Evolutionary conservation across 148 eudicot genomes (phyloP), one percentile per base, ranked within the genome.

Genomic region (Pharnaceum exiguum): DNA sequence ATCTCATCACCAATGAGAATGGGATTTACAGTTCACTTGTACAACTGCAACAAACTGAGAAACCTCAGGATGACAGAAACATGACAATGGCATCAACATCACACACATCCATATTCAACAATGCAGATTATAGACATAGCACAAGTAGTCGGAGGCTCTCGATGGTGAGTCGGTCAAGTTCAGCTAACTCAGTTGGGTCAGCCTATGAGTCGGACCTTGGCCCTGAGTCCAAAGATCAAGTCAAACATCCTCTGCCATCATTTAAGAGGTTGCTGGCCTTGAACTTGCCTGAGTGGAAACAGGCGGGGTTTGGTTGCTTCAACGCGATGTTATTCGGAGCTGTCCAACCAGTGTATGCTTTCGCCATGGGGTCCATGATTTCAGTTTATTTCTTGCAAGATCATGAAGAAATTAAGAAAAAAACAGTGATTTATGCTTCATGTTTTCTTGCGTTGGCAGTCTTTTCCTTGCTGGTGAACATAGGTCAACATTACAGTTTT

Each of bases 361-460:
- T 67, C 12, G 71, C 77, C 4, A 64, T 73, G 81, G 87, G 84
- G 47, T 72, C 84, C 5, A 73, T 82, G 81, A 62, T 78, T 37
- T 78, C 87, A 9, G 75, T 82, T 3, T 78, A 72, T 70, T 82
- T 78, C 56, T 39, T 69, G 49, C 45, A 63, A 2, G 72, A 69
- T 39, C 83, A 82, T 37, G 17, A 29, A 2, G 66, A 71, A 52
- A 82, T 82, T 24, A 76, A 78, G 68, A 59, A 37, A 43, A 65
- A 57, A 61, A 70, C 73, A 11, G 76, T 60, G 32, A 52, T 70
- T 21, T 85, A 85, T 22, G 81, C 89, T 0, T 36, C 67, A 42
- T 76, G 76, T 68, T 89, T 89, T 47, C 44, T 81, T 1, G 93
- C 85, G 11, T 63, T 89, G 73, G 89, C 96, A 0, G 67, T 80